Evolutionary conservation across 1,139 yeast species (phyloP), one percentile per base, ranked within the genome.

Genomic region (Hyphopichia khmerensis): DNA sequence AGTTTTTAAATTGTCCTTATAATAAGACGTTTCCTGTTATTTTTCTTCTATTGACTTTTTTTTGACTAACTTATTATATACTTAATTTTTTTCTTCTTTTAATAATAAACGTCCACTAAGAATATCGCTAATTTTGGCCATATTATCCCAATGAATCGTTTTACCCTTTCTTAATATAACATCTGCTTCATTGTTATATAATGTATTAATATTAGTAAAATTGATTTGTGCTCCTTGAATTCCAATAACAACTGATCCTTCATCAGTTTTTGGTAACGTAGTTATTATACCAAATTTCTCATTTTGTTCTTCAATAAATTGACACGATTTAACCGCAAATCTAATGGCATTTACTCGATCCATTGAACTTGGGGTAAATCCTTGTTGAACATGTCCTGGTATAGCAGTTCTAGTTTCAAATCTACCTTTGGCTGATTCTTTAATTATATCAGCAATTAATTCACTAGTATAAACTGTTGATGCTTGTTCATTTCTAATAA

Each of bases 371-470:
- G 95, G 93, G n/a, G 82, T 71, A 43, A 79, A 82, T 55, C 95
- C 95, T 62, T 86, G 93, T 67, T 86, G 93, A 36, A 86, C 90
- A 57, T 86, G 93, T 24, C 95, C 93, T 35, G 93, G 93, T 46
- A 83, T 72, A 3, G 93, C 93, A 6, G 90, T 80, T 57, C 85
- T 79, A 30, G 88, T 82, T 56, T 85, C 93, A 54, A 82, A 86
- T 56, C 80, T 73, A 23, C 86, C 86, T 14, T 74, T 67, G 8
- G 87, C 82, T 52, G 80, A 80, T 51, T 81, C 87, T 46, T 79
- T 79, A 49, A 86, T 79, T 36, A 86, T 82, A 44, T 81, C 79
- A 8, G 91, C 86, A 56, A 86, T 72, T 24, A 84, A 76, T 45
- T 82, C 79, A 2, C 90, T 79, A 1, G 83, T 72, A 57, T 82